Conservation (phyloP, 2,329 filamentous ascomycete species). For the Diaporthe sp. region DNA sequence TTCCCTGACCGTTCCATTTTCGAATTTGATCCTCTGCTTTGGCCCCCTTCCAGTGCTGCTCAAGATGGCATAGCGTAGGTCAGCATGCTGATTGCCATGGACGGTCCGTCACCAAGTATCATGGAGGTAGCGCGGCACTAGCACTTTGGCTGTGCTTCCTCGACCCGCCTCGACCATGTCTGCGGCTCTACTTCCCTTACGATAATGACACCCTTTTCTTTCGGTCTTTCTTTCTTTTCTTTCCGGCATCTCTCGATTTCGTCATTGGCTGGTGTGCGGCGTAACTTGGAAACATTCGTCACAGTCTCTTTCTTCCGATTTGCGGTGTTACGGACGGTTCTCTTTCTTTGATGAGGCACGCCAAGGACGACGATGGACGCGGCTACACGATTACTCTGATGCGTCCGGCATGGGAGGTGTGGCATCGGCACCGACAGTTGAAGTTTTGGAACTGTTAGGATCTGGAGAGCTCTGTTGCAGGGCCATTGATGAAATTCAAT, state of each 20-base stretch:
- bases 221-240: background rate
- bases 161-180: background rate
- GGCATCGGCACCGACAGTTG: background rate
- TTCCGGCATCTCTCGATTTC: background rate
- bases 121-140: background rate
- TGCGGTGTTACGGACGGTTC: background rate
- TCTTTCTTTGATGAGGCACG: background rate
- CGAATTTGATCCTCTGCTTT: background rate
- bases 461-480: constrained; percentile 11
- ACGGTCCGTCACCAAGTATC: background rate
- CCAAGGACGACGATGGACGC: background rate
- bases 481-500: background rate
- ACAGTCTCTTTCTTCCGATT: background rate
- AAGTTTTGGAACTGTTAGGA: background rate
- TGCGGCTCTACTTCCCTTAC: background rate
- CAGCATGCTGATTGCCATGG: background rate
- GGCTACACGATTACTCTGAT: background rate
- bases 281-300: background rate
- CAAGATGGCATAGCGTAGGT: background rate
- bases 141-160: background rate
- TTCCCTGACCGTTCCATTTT: background rate
- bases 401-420: background rate
- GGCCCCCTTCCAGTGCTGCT: background rate
- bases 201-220: background rate
- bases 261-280: background rate